A percentile compares a stretch with the other conserved stretches of the same genome.
Conservation (phyloP, 306 rosid genomes). For the Gastrolobium bilobum region DNA sequence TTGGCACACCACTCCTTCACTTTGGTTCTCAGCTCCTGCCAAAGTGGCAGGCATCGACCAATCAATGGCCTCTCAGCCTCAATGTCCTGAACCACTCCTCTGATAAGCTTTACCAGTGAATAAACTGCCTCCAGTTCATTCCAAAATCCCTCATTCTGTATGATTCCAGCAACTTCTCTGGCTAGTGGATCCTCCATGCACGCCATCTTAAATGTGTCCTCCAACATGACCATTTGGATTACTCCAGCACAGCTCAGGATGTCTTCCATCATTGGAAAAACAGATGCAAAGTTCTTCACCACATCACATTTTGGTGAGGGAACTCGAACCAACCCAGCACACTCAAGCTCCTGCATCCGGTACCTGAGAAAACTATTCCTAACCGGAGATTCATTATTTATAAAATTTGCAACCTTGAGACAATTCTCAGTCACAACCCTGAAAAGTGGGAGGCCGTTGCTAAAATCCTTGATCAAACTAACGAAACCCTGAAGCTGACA, state of each 20-base stretch:
- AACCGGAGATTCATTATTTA: constrained; percentile 66
- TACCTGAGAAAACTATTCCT: constrained; percentile 69
- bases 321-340: constrained; percentile 68
- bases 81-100: constrained; percentile 75
- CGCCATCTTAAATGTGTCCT: constrained; percentile 61
- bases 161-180: constrained; percentile 65
- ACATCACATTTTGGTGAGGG: constrained; percentile 70
- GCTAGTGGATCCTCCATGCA: constrained; percentile 72
- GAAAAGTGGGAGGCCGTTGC: constrained; percentile 72
- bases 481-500: constrained; percentile 86
- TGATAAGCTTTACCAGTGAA: constrained; percentile 77
- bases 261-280: constrained; percentile 80
- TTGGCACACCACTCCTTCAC: constrained; percentile 90
- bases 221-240: constrained; percentile 79
- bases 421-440: constrained; percentile 73
- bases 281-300: constrained; percentile 67
- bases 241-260: constrained; percentile 65
- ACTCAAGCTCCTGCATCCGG: constrained; percentile 69
- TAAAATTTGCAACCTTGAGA: constrained; percentile 71
- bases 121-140: constrained; percentile 80
- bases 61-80: constrained; percentile 82
- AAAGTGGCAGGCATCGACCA: constrained; percentile 83
- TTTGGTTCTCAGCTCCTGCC: constrained; percentile 82
- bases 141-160: constrained; percentile 78
- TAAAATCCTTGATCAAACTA: constrained; percentile 83